Conservation (phyloP, 2,329 filamentous ascomycete species). For the Mycosphaerella sp. region DNA sequence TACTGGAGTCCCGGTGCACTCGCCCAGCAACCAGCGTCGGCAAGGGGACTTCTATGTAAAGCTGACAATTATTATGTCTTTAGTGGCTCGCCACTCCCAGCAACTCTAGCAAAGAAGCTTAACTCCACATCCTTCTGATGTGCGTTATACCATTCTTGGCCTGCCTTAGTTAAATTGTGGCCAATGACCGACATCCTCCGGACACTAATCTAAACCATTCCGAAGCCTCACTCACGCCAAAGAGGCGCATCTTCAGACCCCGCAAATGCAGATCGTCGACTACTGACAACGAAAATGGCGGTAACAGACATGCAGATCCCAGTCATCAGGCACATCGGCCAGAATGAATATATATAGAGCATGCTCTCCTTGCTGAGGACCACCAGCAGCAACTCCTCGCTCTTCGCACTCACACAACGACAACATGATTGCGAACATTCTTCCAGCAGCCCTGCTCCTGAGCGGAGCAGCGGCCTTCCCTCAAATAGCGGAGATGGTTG, state of each 20-base stretch:
- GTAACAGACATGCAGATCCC: conserved; percentile 3
- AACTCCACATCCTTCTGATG: not conserved
- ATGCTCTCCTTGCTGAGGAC: too few species aligned
- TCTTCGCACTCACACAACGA: not conserved
- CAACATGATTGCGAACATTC: conserved; percentile 5
- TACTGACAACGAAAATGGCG: not conserved
- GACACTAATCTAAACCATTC: not conserved
- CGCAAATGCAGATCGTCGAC: conserved; percentile 1
- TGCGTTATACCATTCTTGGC: not conserved
- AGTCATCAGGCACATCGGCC: not conserved
- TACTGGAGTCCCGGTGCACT: too few species aligned
- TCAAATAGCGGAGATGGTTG: conserved; percentile 23
- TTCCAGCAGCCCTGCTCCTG: conserved; percentile 16
- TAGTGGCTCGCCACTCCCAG: conserved; percentile 6
- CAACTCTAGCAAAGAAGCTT: conserved; percentile 14
- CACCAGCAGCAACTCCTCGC: not conserved
- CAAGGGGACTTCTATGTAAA: not conserved
- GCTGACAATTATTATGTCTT: conserved; percentile 1
- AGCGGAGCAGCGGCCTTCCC: conserved; percentile 22
- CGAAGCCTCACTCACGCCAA: conserved; percentile 1
- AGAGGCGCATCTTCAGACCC: not conserved
- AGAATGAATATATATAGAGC: not conserved
- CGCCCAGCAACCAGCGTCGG: too few species aligned
- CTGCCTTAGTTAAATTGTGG: not conserved
- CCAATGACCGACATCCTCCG: conserved; percentile 1